Conservation (phyloP, 75 land plant species). For the Sequoiadendron giganteum region DNA sequence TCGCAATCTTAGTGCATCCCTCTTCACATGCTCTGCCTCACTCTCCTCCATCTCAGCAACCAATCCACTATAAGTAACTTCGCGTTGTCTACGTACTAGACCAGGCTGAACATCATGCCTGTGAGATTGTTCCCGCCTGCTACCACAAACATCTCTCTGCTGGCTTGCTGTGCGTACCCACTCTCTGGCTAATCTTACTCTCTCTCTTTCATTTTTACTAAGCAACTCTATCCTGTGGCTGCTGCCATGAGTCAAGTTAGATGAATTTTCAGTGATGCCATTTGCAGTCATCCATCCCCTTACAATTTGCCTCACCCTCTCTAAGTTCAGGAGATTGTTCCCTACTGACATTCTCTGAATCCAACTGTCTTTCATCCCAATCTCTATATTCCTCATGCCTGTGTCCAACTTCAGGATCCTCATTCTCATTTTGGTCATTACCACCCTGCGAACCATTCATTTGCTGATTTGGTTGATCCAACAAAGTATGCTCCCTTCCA, state of each 20-base stretch:
- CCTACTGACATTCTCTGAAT: no score
- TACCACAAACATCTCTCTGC: no score
- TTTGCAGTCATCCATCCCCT: no score
- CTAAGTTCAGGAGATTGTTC: no score
- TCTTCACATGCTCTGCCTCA: slow-evolving; percentile 52
- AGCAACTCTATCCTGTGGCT: no score
- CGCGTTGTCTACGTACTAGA: slow-evolving; percentile 22
- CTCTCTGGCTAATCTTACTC: no score
- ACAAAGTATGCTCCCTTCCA: slow-evolving; percentile 16
- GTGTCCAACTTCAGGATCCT: slow-evolving; percentile 27
- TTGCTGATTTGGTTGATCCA: slow-evolving; percentile 25
- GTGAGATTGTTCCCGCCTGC: no score
- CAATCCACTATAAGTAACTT: slow-evolving; percentile 21
- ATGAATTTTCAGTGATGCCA: no score
- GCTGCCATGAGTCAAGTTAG: no score
- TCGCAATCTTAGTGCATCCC: slow-evolving; percentile 56
- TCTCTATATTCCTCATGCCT: slow-evolving; percentile 38
- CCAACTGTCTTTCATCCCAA: slow-evolving; percentile 43
- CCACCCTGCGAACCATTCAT: slow-evolving; percentile 24
- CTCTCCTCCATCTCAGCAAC: slow-evolving; percentile 46
- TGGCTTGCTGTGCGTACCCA: no score
- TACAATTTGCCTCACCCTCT: no score
- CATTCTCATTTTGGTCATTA: slow-evolving; percentile 2
- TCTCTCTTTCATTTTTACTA: no score
- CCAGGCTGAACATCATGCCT: slow-evolving; percentile 12